Base-by-base conservation (phyloP, 1,139 yeast genomes). In the Suhomyces wounanorum region DNA sequence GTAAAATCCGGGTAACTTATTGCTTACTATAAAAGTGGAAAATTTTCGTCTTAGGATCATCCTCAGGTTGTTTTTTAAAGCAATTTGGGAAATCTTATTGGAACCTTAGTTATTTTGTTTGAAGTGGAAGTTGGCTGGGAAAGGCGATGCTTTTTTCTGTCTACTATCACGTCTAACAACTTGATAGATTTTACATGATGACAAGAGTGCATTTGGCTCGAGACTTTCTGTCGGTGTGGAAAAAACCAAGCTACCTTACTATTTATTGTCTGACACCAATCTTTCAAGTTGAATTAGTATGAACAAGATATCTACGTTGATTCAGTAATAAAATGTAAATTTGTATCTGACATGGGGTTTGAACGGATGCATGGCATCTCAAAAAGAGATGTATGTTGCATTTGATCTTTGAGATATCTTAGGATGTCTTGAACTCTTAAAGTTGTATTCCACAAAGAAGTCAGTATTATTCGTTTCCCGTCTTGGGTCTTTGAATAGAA, bases 161-260 rank as follows among this genome's bases (percentile, higher is more conserved):
- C 37, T 28, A 45, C 52, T 43, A 44, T 42, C 44, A 16, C 43
- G 30, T 25, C 36, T 47, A n/a, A n/a, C 46, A 40, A 38, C 40
- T 41, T 49, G 45, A 40, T 45, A 31, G 36, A 30, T 37, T 42
- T 44, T 33, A 48, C 47, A 81, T 85, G 92, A 86, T 86, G 92
- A 86, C 85, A 69, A 72, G 92, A 87, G 94, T 87, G 95, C 95
- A 87, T 87, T 87, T 87, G 95, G 94, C 95, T 87, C 95, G 94
- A 87, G 94, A 85, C 89, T 67, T 78, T 77, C 68, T 78, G 89
- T 86, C 89, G 88, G 79, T 87, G 95, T 87, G 95, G 95, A 87
- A 87, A 86, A 85, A 87, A 72, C 82, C 92, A 78, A 84, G 95
- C 92, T 86, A 86, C 92, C 92, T 86, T 76, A 77, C 61, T 67